phyloP scores from a whole-genome alignment of 1,139 yeast species.

The Nakaseomyces uthaithaninus region DNA sequence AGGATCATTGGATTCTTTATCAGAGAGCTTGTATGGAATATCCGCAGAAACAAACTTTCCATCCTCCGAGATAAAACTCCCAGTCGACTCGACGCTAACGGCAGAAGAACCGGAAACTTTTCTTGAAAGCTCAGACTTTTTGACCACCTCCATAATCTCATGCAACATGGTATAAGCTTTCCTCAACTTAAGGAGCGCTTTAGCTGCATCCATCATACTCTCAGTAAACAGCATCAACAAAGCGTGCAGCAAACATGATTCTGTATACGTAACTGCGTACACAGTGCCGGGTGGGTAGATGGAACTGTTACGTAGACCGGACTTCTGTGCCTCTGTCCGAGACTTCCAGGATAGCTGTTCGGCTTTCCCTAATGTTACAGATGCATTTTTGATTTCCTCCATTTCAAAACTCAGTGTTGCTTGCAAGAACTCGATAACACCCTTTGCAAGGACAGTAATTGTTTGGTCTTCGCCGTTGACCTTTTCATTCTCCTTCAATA shows the following conservation, averaged over 20 bases:
- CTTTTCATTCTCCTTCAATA: constrained; percentile 43
- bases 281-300: constrained; percentile 91
- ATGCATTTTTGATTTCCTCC: constrained; percentile 73
- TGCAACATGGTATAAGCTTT: constrained; percentile 84
- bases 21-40: constrained; percentile 36
- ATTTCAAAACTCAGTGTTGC: constrained; percentile 91
- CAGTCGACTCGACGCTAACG: constrained; percentile 8
- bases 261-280: constrained; percentile 84
- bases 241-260: constrained; percentile 78
- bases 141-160: constrained; percentile 49
- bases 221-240: constrained; percentile 57
- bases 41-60: constrained; percentile 33
- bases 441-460: constrained; percentile 64
- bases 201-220: constrained; percentile 71
- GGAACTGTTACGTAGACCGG: constrained; percentile 52
- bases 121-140: constrained; percentile 9
- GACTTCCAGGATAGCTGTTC: constrained; percentile 62
- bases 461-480: constrained; percentile 41
- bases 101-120: constrained; percentile 21
- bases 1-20: constrained; percentile 41
- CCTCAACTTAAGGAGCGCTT: constrained; percentile 75
- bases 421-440: constrained; percentile 81
- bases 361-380: constrained; percentile 63
- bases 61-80: constrained; percentile 21
- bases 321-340: constrained; percentile 50